Evolutionary conservation across 202 grass and related monocot genomes (phyloP).

Genomic region (Sporobolus alterniflorus): DNA sequence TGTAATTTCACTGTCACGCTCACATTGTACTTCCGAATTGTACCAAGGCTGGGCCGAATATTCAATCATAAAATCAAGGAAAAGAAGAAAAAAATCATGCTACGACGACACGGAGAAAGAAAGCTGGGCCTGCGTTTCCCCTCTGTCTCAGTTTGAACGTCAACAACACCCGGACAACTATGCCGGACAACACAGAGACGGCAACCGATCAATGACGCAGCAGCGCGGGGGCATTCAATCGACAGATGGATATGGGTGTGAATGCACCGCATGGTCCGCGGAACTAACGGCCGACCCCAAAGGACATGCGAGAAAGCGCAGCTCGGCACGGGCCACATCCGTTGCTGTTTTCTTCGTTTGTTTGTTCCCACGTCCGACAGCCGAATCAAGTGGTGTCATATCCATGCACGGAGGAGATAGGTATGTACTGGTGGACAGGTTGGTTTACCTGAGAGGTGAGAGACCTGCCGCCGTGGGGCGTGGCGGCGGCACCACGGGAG

Average conservation of each 20-base stretch:
- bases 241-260: slow-evolving; percentile 7
- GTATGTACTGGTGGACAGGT: neutral
- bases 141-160: neutral
- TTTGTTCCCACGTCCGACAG: neutral
- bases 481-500: slow-evolving; percentile 45
- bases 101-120: neutral
- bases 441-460: slow-evolving; percentile 77
- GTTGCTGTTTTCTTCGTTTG: neutral
- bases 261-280: neutral
- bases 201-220: neutral
- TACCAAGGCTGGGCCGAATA: neutral
- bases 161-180: slow-evolving; percentile 23
- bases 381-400: slow-evolving; percentile 15
- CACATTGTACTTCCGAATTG: slow-evolving; percentile 1
- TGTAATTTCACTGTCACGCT: slow-evolving; percentile 7
- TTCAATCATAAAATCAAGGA: neutral
- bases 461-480: slow-evolving; percentile 59
- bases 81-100: neutral
- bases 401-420: neutral
- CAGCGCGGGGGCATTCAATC: slow-evolving; percentile 22
- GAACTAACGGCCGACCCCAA: neutral
- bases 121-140: neutral
- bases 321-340: neutral
- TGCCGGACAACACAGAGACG: slow-evolving; percentile 16
- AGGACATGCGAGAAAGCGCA: neutral